Evolutionary conservation across 129 eudicot species (phyloP).

Genomic region (Heracleum sosnowskyi): DNA sequence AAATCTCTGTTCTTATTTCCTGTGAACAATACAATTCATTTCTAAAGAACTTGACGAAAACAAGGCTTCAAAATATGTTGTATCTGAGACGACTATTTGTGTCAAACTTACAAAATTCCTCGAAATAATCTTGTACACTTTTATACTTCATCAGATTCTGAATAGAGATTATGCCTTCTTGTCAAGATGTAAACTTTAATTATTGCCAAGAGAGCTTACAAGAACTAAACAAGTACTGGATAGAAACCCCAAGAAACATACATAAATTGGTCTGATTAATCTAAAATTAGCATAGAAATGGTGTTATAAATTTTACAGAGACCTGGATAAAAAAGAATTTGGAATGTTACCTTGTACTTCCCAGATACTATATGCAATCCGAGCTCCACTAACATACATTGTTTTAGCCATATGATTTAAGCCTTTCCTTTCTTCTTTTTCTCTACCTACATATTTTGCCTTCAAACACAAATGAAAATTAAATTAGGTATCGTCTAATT

Average conservation of each 20-base stretch:
- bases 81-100: neutral
- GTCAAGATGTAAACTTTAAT: too few species aligned
- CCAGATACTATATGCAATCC: slow-evolving; percentile 54
- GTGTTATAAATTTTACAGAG: neutral
- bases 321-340: neutral
- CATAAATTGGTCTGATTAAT: neutral
- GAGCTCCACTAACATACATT: slow-evolving; percentile 54
- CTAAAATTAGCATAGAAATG: neutral
- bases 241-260: neutral
- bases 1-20: neutral
- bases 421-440: slow-evolving; percentile 29
- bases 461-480: slow-evolving; percentile 8
- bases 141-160: neutral
- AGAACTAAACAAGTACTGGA: too few species aligned
- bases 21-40: neutral
- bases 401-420: slow-evolving; percentile 53
- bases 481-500: neutral
- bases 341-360: slow-evolving; percentile 43
- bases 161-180: too few species aligned
- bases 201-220: neutral
- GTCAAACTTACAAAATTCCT: neutral
- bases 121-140: neutral
- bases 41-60: neutral
- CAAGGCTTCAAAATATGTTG: neutral
- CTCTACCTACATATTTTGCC: slow-evolving; percentile 58